These are phyloP conservation scores for Cryptosporidium muris DNA, from an alignment of 169 alveolate species.

Conservation along the genomic window DNA sequence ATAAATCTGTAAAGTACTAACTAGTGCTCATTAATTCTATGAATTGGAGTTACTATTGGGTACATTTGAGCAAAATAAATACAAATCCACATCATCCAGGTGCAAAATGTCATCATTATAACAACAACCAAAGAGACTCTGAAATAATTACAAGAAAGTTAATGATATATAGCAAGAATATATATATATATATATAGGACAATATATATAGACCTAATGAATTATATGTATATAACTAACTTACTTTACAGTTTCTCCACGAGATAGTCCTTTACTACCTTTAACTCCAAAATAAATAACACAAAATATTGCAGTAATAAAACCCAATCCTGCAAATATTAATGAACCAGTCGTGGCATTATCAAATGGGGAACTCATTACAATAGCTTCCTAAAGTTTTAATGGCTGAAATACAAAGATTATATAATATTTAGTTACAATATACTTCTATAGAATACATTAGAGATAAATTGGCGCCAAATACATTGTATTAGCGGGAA, in stretches of 20 bases:
- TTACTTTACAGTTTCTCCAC: slow-evolving; percentile 69
- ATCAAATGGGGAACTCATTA: slow-evolving; percentile 65
- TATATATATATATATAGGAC: background rate
- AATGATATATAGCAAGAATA: background rate
- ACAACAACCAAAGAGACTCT: slow-evolving; percentile 69
- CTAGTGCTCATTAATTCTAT: slow-evolving; percentile 62
- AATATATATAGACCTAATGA: background rate
- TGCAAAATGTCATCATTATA: slow-evolving; percentile 66
- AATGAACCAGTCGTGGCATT: slow-evolving; percentile 57
- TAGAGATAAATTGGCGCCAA: background rate
- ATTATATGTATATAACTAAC: slow-evolving; percentile 7
- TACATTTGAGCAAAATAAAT: slow-evolving; percentile 61
- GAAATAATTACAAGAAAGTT: background rate
- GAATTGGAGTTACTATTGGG: slow-evolving; percentile 64
- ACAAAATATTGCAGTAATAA: slow-evolving; percentile 62
- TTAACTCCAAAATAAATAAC: slow-evolving; percentile 54
- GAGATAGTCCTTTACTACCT: slow-evolving; percentile 63
- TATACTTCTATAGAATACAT: no score
- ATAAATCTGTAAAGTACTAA: no score
- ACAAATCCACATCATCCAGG: slow-evolving; percentile 70
- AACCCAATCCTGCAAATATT: slow-evolving; percentile 49
- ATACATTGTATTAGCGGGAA: background rate
- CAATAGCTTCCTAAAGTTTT: no score
- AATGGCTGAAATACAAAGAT: no score
- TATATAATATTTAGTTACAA: no score